phyloP scores from a whole-genome alignment of 192 early-diverging fungal genomes.

The Entophlyctis helioformis region DNA sequence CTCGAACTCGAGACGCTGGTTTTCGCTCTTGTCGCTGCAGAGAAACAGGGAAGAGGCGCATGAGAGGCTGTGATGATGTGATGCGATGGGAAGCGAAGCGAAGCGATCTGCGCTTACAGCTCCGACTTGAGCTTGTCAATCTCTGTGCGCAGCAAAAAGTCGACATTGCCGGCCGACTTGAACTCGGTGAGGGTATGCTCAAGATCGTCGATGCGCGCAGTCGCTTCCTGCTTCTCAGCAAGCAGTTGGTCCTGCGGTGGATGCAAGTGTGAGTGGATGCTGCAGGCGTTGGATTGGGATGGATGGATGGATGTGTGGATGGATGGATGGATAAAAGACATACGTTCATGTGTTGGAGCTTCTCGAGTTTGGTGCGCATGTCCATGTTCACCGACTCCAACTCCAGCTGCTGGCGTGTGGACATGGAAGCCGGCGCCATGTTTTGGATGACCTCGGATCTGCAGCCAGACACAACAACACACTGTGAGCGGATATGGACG shows the following conservation, averaged over 20 bases:
- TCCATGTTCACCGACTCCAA: constrained; percentile 38
- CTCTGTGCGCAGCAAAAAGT: constrained; percentile 76
- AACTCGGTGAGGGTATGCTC: constrained; percentile 60
- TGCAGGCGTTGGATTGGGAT: too few relatives aligned
- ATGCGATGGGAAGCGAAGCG: too few relatives aligned
- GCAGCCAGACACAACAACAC: too few relatives aligned
- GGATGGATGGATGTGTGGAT: too few relatives aligned
- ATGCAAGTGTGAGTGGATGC: too few relatives aligned
- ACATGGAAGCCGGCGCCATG: too few relatives aligned
- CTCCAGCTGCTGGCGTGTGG: constrained; percentile 45
- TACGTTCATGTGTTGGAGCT: constrained; percentile 27
- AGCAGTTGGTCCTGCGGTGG: constrained; percentile 53
- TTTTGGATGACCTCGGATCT: too few relatives aligned
- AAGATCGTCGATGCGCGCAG: constrained; percentile 62
- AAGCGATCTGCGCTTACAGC: constrained; percentile 52
- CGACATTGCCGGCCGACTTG: constrained; percentile 66
- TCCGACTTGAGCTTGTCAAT: constrained; percentile 78
- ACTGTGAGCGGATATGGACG: too few relatives aligned
- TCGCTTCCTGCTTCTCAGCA: constrained; percentile 60
- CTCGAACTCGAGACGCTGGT: constrained; percentile 58
- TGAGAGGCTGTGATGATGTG: too few relatives aligned
- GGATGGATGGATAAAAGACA: too few relatives aligned
- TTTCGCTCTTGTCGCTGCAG: constrained; percentile 67
- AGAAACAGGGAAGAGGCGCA: too few relatives aligned
- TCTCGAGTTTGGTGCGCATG: constrained; percentile 35